phyloP scores from a whole-genome alignment of 306 rosid species.

The Cicer judaicum region DNA sequence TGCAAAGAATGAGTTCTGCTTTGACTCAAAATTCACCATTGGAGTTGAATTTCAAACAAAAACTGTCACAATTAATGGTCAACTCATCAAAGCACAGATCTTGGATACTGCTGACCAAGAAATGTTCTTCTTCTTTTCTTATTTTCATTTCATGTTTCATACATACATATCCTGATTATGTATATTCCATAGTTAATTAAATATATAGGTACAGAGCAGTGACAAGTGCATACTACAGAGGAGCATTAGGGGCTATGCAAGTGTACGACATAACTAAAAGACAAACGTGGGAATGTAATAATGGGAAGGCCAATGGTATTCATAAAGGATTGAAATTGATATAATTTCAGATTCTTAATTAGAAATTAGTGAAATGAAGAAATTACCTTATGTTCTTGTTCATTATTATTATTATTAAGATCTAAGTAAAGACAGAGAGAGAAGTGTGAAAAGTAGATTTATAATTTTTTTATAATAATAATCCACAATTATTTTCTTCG shows the following conservation, averaged over 20 bases:
- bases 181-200: background rate
- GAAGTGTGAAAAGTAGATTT: background rate
- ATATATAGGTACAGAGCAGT: constrained; percentile 72
- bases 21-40: constrained; percentile 87
- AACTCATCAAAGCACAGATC: constrained; percentile 95
- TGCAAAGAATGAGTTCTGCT: constrained; percentile 78
- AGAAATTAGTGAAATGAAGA: constrained; percentile 73
- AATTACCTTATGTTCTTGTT: constrained; percentile 72
- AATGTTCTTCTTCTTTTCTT: constrained; percentile 53
- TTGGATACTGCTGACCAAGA: constrained; percentile 99
- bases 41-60: constrained; percentile 91
- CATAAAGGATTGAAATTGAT: constrained; percentile 63
- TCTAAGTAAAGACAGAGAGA: background rate
- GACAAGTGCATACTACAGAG: constrained; percentile 93
- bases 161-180: too few species aligned
- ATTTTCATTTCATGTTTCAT: background rate
- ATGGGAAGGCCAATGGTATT: background rate
- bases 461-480: too few species aligned
- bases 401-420: background rate
- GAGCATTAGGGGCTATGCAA: constrained; percentile 88
- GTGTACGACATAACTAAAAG: constrained; percentile 88
- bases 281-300: constrained; percentile 53
- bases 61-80: constrained; percentile 66
- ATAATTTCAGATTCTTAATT: constrained; percentile 59
- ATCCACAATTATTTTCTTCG: too few species aligned